These are phyloP conservation scores for Taphrina flavorubra DNA, from an alignment of 1,139 yeast genomes.

Conservation along the genomic window DNA sequence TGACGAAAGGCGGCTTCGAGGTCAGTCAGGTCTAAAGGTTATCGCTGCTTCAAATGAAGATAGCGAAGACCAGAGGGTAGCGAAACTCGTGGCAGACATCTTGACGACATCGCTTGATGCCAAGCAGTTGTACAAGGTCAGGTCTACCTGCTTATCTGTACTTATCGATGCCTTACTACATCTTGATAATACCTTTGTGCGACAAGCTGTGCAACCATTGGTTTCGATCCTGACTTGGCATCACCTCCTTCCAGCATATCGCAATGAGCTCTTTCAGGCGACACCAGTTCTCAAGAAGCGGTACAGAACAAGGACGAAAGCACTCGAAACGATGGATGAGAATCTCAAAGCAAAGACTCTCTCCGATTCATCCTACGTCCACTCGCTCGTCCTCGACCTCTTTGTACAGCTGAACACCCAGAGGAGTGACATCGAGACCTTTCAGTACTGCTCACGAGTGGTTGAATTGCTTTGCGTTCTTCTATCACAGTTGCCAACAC, in stretches of 20 bases:
- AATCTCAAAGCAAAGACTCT: not conserved
- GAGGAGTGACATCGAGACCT: constrained; percentile 26
- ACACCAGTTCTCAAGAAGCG: constrained; percentile 30
- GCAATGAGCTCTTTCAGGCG: constrained; percentile 18
- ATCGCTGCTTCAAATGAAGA: not conserved
- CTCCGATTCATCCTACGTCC: not conserved
- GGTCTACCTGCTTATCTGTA: not conserved
- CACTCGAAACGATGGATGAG: not conserved
- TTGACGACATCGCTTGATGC: constrained; percentile 4
- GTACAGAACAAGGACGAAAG: constrained; percentile 9
- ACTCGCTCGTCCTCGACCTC: constrained; percentile 6
- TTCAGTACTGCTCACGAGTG: constrained; percentile 7
- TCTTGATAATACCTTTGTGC: constrained; percentile 14
- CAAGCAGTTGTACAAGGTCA: constrained; percentile 7
- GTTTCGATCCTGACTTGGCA: constrained; percentile 33
- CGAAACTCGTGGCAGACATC: constrained; percentile 2
- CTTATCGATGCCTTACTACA: constrained; percentile 2
- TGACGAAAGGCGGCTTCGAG: not conserved
- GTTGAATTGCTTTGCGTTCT: constrained; percentile 8
- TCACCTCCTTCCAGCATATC: constrained; percentile 1
- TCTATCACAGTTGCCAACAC: constrained; percentile 31
- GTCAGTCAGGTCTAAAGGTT: not conserved
- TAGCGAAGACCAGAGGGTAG: not conserved
- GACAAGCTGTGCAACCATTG: constrained; percentile 19
- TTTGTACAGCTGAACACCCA: constrained; percentile 3